phyloP scores from a whole-genome alignment of 495 filamentous ascomycete species.

The Niebla homalea region DNA sequence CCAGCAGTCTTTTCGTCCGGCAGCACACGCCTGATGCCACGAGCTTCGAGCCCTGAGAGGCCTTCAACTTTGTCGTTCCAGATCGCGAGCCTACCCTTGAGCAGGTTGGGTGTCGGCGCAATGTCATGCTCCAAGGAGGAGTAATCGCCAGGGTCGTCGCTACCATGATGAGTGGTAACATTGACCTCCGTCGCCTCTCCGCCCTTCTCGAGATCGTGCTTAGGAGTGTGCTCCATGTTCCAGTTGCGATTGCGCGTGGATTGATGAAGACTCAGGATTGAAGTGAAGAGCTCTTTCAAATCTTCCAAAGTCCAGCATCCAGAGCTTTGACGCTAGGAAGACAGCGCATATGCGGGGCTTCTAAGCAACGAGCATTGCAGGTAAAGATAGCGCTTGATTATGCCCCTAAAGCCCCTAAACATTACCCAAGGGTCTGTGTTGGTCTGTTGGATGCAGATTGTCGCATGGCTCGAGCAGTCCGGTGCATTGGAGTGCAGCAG shows the following conservation, averaged over 20 bases:
- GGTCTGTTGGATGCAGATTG: too few relatives aligned
- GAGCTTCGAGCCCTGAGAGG: slow-evolving; percentile 10
- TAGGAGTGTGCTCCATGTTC: slow-evolving; percentile 2
- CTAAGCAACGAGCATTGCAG: too few relatives aligned
- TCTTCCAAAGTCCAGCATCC: too few relatives aligned
- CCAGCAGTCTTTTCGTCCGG: slow-evolving; percentile 7
- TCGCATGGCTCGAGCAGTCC: too few relatives aligned
- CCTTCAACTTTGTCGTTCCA: slow-evolving; percentile 10
- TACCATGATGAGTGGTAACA: not conserved
- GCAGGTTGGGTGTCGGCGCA: slow-evolving; percentile 18
- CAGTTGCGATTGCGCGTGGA: not conserved
- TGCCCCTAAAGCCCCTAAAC: too few relatives aligned
- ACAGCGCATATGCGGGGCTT: too few relatives aligned
- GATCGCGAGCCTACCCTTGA: slow-evolving; percentile 6
- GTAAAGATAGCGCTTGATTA: too few relatives aligned
- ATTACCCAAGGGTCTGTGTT: too few relatives aligned
- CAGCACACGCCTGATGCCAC: slow-evolving; percentile 8
- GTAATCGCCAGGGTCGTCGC: slow-evolving; percentile 1
- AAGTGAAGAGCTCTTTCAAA: too few relatives aligned
- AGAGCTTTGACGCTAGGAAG: too few relatives aligned
- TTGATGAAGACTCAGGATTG: slow-evolving; percentile 6
- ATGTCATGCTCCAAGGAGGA: slow-evolving; percentile 1
- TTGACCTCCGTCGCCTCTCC: slow-evolving; percentile 2
- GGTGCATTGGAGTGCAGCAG: too few relatives aligned
- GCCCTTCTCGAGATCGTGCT: slow-evolving; percentile 14